Percentiles rank a stretch among this genome's conserved stretches.
These are phyloP conservation scores for Micractinium sp. DNA, from an alignment of 139 green algal species.

Conservation along the genomic window DNA sequence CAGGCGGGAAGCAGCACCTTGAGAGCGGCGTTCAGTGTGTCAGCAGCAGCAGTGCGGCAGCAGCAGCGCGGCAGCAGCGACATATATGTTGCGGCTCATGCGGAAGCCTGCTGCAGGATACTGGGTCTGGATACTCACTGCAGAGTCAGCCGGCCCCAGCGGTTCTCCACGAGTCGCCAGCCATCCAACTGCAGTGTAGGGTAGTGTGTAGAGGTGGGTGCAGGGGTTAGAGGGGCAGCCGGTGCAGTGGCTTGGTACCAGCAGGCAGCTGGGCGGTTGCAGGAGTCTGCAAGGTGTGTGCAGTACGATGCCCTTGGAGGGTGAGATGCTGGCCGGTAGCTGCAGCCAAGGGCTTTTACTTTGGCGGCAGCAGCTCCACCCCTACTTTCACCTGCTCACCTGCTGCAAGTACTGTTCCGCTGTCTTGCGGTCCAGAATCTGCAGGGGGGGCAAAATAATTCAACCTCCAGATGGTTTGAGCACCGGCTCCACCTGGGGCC, in stretches of 20 bases:
- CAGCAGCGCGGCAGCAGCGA: background rate
- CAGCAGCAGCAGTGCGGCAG: background rate
- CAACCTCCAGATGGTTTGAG: too few relatives aligned
- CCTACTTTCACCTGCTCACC: background rate
- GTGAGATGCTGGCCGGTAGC: too few relatives aligned
- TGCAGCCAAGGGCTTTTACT: too few relatives aligned
- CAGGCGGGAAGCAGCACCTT: too few relatives aligned
- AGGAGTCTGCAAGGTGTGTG: too few relatives aligned
- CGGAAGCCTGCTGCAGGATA: background rate
- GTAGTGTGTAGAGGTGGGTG: background rate
- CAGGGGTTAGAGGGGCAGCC: background rate
- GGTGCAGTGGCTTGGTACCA: background rate
- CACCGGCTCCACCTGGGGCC: too few relatives aligned
- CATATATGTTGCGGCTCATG: background rate
- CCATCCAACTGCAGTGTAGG: background rate
- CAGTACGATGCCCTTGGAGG: too few relatives aligned
- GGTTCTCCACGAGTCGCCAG: slow-evolving; percentile 1
- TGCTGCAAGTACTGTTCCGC: background rate
- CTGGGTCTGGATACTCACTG: background rate
- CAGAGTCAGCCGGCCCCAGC: background rate
- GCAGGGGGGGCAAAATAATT: background rate
- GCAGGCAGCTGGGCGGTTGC: background rate
- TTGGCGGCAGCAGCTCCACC: too few relatives aligned
- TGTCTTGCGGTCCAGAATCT: background rate
- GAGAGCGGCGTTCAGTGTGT: background rate